Base-by-base conservation (phyloP, 2,329 filamentous ascomycete genomes). In the Domatiomyces catenatus region DNA sequence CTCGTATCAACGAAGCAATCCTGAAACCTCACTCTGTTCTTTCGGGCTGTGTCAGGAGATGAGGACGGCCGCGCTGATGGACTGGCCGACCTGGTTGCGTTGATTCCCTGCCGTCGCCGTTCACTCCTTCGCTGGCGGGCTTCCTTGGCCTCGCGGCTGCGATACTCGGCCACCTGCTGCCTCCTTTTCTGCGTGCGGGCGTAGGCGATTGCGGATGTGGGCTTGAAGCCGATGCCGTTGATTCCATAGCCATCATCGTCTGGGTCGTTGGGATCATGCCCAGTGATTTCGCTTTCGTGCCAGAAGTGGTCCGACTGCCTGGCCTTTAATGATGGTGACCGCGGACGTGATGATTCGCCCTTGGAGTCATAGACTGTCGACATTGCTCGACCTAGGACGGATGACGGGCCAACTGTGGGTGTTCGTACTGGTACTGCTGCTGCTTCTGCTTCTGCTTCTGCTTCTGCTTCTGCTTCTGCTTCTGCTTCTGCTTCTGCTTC, bases 191-290 rank as follows among this genome's bases (percentile, higher is more conserved):
- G 74, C 43, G 71, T 70, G 46, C 78, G 66, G 15, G 72, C 72
- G 64, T 75, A 75, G 1, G 76, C 77, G 26, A 78, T 72, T 42
- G 76, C 74, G 15, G 77, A 71, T 1, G 77, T 81, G 2, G 79
- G 78, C 52, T 71, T 72, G 62, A 81, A 82, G 0, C 79, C 79
- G 50, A 82, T 71, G 1, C 79, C 79, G 58, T 82, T 81, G 55
- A 81, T 73, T 4, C 79, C 79, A 50, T 76, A 75, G 2, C 78
- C 77, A 60, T 82, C 79, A 59, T 81, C 78, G 42, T 72, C 73
- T 5, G 75, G 74, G 49, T 79, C 75, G 3, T 66, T 69, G 2
- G 71, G 70, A 48, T 75, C 69, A 58, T 80, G 75, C 12, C 77
- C 77, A 4, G 78, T 81, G 59, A 81, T 81, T 60, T 82, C 79